Evolutionary conservation across 192 early-diverging fungal genomes (phyloP), one percentile per base, ranked within the genome.

Genomic region (Coemansia sp.): DNA sequence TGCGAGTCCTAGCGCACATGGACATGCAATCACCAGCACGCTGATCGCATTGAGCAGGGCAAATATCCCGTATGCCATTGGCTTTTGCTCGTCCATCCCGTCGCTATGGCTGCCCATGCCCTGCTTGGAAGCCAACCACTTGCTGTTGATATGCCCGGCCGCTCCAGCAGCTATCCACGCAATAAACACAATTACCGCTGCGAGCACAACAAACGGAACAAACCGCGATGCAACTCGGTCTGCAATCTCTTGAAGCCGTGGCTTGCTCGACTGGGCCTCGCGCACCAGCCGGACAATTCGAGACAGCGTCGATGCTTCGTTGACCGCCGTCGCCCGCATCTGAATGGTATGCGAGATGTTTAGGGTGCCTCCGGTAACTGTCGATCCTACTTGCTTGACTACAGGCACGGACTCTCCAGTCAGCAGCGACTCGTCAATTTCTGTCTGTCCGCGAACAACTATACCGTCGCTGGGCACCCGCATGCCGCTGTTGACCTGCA

Each of bases 11-110:
- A 98, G 82, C 4, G 96, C 94, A 82, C 96, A 98, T 23, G 96
- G 96, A 59, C 96, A 98, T 21, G 96, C 94, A 6, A 98, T 94
- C 14, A 98, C 93, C 75, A 98, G 89, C n/a, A 97, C 95, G 67
- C 75, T 91, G 80, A 52, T 91, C 58, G 69, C 88, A 87, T 56
- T 92, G 85, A 69, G 91, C 77, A 74, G 92, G 75, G 84, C 84
- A 86, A 75, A 84, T 77, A 54, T 82, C 54, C 59, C 73, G 49
- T 75, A 83, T 59, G 69, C 58, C 76, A 59, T 73, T 10, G 72
- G 74, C 29, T 83, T 69, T 14, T 75, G 38, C 5, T 54, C 60
- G 21, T 58, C 64, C 27, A 53, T 49, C 9, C 53, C 59, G 2
- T 19, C 43, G 35, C 21, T 54, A 19, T 39, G 38, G 10, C 80